These are phyloP conservation scores for Coemansia sp. DNA, from an alignment of 192 early-diverging fungal species.

Conservation along the genomic window DNA sequence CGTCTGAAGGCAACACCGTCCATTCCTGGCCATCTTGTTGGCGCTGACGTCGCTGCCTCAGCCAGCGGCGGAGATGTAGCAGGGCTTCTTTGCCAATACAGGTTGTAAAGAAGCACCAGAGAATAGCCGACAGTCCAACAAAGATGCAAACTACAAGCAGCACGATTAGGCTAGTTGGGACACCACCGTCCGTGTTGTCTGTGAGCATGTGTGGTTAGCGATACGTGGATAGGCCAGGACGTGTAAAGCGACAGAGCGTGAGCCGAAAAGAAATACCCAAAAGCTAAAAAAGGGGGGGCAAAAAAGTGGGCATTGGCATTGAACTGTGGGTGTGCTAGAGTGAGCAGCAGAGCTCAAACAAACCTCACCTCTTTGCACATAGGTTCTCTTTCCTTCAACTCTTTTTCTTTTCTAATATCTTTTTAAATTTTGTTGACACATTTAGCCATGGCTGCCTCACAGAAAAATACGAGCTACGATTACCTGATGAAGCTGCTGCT, in stretches of 20 bases:
- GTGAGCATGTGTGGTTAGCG: not conserved
- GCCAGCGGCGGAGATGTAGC: slow-evolving; percentile 35
- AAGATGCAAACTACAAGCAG: slow-evolving; percentile 41
- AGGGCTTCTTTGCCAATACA: slow-evolving; percentile 43
- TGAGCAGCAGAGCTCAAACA: too few relatives aligned
- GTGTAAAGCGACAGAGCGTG: not conserved
- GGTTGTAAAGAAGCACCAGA: slow-evolving; percentile 55
- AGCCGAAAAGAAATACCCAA: not conserved
- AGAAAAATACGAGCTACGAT: slow-evolving; percentile 95
- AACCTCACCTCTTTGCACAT: not conserved
- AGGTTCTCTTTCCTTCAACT: not conserved
- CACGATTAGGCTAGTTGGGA: slow-evolving; percentile 37
- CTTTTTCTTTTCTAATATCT: slow-evolving; percentile 1
- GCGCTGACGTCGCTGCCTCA: slow-evolving; percentile 21
- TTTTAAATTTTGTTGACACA: not conserved
- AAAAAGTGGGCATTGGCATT: too few relatives aligned
- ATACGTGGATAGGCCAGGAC: not conserved
- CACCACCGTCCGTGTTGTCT: not conserved
- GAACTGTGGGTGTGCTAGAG: too few relatives aligned
- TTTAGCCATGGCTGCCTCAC: slow-evolving; percentile 42
- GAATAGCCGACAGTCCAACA: slow-evolving; percentile 38
- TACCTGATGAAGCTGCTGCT: slow-evolving; percentile 98
- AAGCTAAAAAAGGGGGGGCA: too few relatives aligned
- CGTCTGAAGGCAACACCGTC: slow-evolving; percentile 22
- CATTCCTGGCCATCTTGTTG: slow-evolving; percentile 10